phyloP scores from a whole-genome alignment of 2,329 filamentous ascomycete genomes.

The Hortaea werneckii region DNA sequence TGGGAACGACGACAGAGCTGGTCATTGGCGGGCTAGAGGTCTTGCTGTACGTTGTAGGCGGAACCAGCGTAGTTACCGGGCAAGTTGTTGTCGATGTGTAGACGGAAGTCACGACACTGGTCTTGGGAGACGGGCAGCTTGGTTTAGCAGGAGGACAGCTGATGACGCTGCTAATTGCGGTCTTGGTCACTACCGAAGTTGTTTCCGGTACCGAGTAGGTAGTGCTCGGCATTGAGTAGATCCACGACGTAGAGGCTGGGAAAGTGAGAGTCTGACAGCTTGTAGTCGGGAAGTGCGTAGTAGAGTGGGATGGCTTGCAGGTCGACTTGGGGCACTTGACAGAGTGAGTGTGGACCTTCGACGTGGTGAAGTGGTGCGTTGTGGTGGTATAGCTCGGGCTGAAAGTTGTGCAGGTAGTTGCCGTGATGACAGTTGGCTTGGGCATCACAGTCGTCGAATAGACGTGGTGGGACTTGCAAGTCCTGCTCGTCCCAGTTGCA shows the following conservation, averaged over 20 bases:
- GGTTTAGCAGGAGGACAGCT: not conserved
- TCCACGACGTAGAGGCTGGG: not conserved
- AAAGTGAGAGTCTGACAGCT: not conserved
- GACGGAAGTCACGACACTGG: not conserved
- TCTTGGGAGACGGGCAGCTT: not conserved
- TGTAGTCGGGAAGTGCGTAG: not conserved
- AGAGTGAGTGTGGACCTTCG: not conserved
- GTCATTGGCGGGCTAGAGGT: not conserved
- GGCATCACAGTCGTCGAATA: not conserved
- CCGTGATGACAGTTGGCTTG: not conserved
- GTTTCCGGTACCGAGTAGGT: not conserved
- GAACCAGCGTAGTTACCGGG: not conserved
- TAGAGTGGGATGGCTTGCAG: not conserved
- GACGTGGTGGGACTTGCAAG: not conserved
- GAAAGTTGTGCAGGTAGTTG: not conserved
- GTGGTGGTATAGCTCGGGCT: not conserved
- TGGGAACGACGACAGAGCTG: no score
- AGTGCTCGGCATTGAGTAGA: not conserved
- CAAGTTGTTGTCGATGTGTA: not conserved
- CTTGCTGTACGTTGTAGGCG: not conserved
- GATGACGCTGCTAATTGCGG: not conserved
- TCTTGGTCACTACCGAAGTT: not conserved
- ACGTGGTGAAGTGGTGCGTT: not conserved
- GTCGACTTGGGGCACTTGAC: not conserved
- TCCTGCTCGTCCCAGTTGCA: not conserved